phyloP scores from a whole-genome alignment of 108 stramenopile species.

The Cyclotella kingstonii region DNA sequence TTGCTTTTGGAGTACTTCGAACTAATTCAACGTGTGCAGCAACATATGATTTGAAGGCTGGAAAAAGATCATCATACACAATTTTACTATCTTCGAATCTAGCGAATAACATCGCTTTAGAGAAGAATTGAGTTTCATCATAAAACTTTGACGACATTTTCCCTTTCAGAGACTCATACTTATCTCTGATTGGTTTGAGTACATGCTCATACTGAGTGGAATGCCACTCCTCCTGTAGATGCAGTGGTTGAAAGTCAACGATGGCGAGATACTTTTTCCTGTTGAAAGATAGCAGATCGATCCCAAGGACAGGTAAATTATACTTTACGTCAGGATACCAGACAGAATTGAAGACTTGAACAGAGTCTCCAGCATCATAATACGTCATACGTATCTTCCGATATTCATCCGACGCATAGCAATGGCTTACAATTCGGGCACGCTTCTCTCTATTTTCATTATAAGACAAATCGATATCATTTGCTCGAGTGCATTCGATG shows the following conservation, averaged over 20 bases:
- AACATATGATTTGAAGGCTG: constrained; percentile 86
- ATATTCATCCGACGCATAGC: constrained; percentile 73
- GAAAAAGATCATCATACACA: constrained; percentile 69
- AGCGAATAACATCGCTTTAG: constrained; percentile 90
- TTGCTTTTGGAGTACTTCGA: constrained; percentile 22
- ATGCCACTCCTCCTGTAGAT: constrained; percentile 74
- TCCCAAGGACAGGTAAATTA: constrained; percentile 91
- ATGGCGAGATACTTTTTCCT: constrained; percentile 90
- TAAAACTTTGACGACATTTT: constrained; percentile 91
- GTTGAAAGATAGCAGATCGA: constrained; percentile 90
- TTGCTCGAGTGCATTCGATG: constrained; percentile 49
- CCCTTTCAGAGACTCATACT: constrained; percentile 84
- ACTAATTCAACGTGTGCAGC: constrained; percentile 66
- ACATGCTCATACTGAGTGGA: constrained; percentile 60
- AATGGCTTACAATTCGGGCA: constrained; percentile 76
- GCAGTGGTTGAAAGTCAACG: constrained; percentile 93
- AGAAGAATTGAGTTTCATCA: constrained; percentile 93
- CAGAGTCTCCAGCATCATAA: constrained; percentile 92
- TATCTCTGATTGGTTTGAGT: constrained; percentile 80
- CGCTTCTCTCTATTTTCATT: constrained; percentile 69
- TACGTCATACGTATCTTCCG: constrained; percentile 93
- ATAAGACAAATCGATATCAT: constrained; percentile 63
- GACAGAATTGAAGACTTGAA: constrained; percentile 95
- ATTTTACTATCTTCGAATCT: constrained; percentile 81
- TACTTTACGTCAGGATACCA: constrained; percentile 89